Evolutionary conservation across 1,284 basidiomycete species (phyloP), one percentile per base, ranked within the genome.

Genomic region (Irpex sp.): DNA sequence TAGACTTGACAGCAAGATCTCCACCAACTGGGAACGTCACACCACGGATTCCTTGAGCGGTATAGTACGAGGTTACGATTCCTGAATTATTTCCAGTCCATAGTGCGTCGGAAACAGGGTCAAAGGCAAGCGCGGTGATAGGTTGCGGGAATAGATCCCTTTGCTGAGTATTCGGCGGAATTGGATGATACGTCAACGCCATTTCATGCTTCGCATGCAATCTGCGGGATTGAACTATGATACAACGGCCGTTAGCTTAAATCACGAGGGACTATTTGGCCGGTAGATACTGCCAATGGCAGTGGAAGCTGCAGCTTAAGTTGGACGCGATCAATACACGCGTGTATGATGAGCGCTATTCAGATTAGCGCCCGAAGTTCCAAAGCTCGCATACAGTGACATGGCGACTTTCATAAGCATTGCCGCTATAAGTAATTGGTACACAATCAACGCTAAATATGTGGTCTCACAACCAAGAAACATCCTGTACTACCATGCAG

Each of bases 31-130:
- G 88, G 71, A 93, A 95, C n/a, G 83, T 84, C 28, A 94, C 90
- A 1, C 90, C 91, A 52, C 86, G 83, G 58, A 84, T 72, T 12
- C 87, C 87, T 55, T 80, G 80, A 9, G 84, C 78, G 14, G 88
- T 85, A 72, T 91, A 88, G 70, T 90, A 87, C 0, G 92, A 90
- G 39, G 82, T 77, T 61, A 97, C 81, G 64, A 81, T 79, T 6
- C 96, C 96, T 45, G 84, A 76, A 58, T 87, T 84, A 18, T 85
- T 83, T 52, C 94, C 96, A 55, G 90, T 81, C 94, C 95, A 97
- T 42, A 98, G 78, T 12, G 91, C 85, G 74, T 98, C 95, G 1
- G 92, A 90, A 49, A 91, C 88, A 5, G 93, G 90, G 75, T 98
- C 96, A 72, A 98, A 94, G 3, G 87, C 83, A 62, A 98, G 80